A percentile compares a stretch with the other conserved stretches of the same genome.
These are phyloP conservation scores for Colletotrichum neosansevieriae DNA, from an alignment of 2,329 filamentous ascomycete genomes.

Conservation along the genomic window DNA sequence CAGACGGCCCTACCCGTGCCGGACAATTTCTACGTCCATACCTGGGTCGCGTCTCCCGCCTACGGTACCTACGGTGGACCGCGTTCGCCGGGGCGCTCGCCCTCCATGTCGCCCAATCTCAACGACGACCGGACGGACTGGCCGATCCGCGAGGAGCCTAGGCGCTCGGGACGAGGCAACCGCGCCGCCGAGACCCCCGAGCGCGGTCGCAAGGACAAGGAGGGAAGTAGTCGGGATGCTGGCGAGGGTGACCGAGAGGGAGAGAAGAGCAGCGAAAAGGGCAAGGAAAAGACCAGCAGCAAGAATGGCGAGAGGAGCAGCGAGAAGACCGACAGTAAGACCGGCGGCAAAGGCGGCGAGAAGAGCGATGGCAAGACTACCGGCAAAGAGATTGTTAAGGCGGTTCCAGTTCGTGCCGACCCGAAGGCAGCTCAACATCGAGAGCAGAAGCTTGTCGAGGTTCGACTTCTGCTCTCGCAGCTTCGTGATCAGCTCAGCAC, in stretches of 20 bases:
- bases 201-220: not conserved
- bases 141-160: not conserved
- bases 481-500: slow-evolving; percentile 14
- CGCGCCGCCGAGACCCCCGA: not conserved
- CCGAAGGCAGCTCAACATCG: not conserved
- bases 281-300: no score
- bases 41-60: not conserved
- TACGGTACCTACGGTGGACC: not conserved
- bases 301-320: no score
- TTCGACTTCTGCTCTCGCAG: slow-evolving; percentile 23
- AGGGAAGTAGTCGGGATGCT: not conserved
- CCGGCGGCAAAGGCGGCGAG: not conserved
- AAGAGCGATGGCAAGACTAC: not conserved
- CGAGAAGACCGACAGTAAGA: no score
- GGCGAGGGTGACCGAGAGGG: not conserved
- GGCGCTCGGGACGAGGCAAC: not conserved
- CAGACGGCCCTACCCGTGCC: slow-evolving; percentile 6
- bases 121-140: not conserved
- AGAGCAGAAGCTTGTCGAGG: slow-evolving; percentile 18
- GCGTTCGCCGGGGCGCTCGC: not conserved
- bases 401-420: not conserved
- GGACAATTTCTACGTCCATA: slow-evolving; percentile 1
- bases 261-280: not conserved
- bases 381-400: slow-evolving; percentile 1
- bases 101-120: not conserved